These are phyloP conservation scores for Fusarium sarcochroum DNA, from an alignment of 2,329 filamentous ascomycete species.

Conservation along the genomic window DNA sequence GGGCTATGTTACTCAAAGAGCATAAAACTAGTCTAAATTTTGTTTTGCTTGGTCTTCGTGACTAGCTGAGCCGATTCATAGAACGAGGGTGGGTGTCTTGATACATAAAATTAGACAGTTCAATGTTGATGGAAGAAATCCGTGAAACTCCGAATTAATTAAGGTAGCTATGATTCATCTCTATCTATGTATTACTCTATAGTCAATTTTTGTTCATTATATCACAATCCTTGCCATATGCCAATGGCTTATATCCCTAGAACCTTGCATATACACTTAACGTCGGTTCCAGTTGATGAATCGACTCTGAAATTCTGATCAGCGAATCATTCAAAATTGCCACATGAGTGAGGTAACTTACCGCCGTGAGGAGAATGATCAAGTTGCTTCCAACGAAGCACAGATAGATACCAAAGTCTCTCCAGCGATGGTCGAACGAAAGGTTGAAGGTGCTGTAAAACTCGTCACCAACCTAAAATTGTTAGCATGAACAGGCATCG, in stretches of 20 bases:
- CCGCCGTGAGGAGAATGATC: constrained; percentile 69
- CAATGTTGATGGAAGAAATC: neutral
- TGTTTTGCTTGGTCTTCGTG: no score
- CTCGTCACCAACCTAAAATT: constrained; percentile 83
- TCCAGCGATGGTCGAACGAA: constrained; percentile 78
- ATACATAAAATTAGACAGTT: no score
- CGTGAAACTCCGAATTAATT: no score
- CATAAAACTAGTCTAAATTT: no score
- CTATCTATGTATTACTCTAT: neutral
- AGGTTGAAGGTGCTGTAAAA: constrained; percentile 80
- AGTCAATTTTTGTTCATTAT: constrained; percentile 2
- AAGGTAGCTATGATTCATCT: neutral
- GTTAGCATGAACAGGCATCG: no score
- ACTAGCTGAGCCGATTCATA: no score
- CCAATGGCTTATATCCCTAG: neutral
- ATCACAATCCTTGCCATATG: neutral
- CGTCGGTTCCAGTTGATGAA: constrained; percentile 68
- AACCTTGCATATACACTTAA: constrained; percentile 46
- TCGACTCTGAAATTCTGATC: constrained; percentile 56
- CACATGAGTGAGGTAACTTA: constrained; percentile 54
- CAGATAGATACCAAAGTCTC: constrained; percentile 83
- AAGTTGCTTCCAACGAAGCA: constrained; percentile 85
- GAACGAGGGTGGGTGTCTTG: no score
- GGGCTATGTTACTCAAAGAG: no score
- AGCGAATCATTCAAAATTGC: neutral